Evolutionary conservation across 106 monocot species (phyloP).

Genomic region (Apostasia ramifera): DNA sequence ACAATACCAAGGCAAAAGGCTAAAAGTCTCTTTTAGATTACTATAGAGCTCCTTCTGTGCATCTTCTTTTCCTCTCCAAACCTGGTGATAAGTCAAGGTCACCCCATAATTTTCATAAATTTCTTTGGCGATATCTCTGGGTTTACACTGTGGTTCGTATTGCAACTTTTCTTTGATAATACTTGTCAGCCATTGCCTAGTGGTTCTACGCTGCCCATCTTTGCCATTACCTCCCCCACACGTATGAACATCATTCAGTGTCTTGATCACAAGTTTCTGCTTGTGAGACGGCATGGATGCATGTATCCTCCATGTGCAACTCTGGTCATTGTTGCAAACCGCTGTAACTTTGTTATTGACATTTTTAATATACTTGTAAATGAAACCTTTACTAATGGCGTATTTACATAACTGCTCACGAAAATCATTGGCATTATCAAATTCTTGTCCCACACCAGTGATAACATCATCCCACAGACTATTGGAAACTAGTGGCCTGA

Average conservation of each 20-base stretch:
- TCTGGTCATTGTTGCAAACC: conserved; percentile 43
- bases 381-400: conserved; percentile 76
- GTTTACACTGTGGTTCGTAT: conserved; percentile 47
- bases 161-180: conserved; percentile 85
- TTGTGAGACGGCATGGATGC: conserved; percentile 73
- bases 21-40: conserved; percentile 64
- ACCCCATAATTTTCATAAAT: conserved; percentile 73
- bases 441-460: conserved; percentile 82
- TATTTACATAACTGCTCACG: conserved; percentile 72
- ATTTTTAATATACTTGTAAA: conserved; percentile 83
- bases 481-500: conserved; percentile 13
- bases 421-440: conserved; percentile 80
- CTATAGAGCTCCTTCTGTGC: conserved; percentile 81
- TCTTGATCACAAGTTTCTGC: conserved; percentile 85
- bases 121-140: conserved; percentile 75
- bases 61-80: conserved; percentile 77
- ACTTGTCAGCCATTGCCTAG: conserved; percentile 82
- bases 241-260: conserved; percentile 59
- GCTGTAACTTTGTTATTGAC: conserved; percentile 77
- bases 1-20: conserved; percentile 72
- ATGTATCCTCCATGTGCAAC: conserved; percentile 81
- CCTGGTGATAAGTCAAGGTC: conserved; percentile 75
- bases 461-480: conserved; percentile 40
- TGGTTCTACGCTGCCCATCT: conserved; percentile 54
- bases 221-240: conserved; percentile 63